Percentiles rank a stretch among this genome's conserved stretches.
phyloP scores from a whole-genome alignment of 176 grass and related monocot species.

The Cenchrus purpureus region DNA sequence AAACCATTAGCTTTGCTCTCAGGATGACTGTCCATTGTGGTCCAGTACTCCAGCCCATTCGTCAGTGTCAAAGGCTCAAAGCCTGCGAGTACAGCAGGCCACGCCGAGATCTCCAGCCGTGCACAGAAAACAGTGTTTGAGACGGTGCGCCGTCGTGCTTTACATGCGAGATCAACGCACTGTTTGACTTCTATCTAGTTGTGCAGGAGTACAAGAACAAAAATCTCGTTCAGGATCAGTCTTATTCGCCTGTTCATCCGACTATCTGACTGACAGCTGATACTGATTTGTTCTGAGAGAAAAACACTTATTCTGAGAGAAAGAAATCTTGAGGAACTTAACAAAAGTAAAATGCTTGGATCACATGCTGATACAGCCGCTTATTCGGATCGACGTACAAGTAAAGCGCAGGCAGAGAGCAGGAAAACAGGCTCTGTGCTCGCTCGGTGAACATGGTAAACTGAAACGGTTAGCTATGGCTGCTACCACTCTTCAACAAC shows the following conservation, averaged over 20 bases:
- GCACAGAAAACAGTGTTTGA: too few relatives aligned
- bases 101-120: not conserved
- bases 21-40: not conserved
- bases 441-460: not conserved
- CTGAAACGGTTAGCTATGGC: not conserved
- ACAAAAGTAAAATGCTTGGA: not conserved
- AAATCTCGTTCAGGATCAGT: too few relatives aligned
- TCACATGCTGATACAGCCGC: not conserved
- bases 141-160: too few relatives aligned
- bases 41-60: not conserved
- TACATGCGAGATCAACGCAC: not conserved
- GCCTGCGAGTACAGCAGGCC: not conserved
- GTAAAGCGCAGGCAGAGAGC: not conserved
- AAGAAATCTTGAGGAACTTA: not conserved
- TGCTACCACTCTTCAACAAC: not conserved
- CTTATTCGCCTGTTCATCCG: not conserved
- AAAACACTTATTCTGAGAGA: too few relatives aligned
- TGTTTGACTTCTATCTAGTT: not conserved
- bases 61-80: slow-evolving; percentile 6
- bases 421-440: slow-evolving; percentile 11
- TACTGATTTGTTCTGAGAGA: too few relatives aligned
- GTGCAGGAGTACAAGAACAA: not conserved
- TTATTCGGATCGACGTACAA: slow-evolving; percentile 32
- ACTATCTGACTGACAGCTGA: too few relatives aligned
- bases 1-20: too few relatives aligned